Percentiles rank a stretch among this genome's conserved stretches.
These are phyloP conservation scores for Mortierella sp. DNA, from an alignment of 371 early-diverging fungal species.

Conservation along the genomic window DNA sequence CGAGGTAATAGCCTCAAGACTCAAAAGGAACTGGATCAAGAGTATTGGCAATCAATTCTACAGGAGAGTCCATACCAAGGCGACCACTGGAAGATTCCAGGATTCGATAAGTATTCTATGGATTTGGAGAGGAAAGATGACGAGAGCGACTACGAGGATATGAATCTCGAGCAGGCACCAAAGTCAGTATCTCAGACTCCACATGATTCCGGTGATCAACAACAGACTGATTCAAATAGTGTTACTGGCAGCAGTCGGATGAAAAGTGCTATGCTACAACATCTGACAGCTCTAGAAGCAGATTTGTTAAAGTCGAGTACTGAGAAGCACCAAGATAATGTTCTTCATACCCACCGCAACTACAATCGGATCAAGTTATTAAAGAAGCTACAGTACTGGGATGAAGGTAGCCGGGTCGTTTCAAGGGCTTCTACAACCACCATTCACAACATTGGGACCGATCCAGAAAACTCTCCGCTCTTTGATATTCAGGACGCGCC, in stretches of 20 bases:
- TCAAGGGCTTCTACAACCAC: background rate
- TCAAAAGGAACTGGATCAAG: conserved; percentile 23
- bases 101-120: background rate
- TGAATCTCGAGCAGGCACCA: conserved; percentile 15
- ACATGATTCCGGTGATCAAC: background rate
- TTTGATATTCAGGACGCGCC: conserved; percentile 25
- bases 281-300: background rate
- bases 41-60: conserved; percentile 26
- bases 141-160: conserved; percentile 48
- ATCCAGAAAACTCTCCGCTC: background rate
- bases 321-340: background rate
- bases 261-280: background rate
- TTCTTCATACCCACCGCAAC: background rate
- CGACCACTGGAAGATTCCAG: conserved; percentile 28
- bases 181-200: background rate
- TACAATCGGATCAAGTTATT: background rate
- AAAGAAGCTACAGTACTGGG: conserved; percentile 34
- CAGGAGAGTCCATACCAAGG: conserved; percentile 37
- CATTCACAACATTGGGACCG: background rate
- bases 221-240: background rate
- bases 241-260: background rate
- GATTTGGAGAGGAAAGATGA: conserved; percentile 28
- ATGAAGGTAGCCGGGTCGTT: background rate
- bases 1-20: background rate
- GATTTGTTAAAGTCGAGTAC: conserved; percentile 7